Evolutionary conservation across 805 yeast species (phyloP).

Genomic region (Hemisphaericaspora nanyangensis): DNA sequence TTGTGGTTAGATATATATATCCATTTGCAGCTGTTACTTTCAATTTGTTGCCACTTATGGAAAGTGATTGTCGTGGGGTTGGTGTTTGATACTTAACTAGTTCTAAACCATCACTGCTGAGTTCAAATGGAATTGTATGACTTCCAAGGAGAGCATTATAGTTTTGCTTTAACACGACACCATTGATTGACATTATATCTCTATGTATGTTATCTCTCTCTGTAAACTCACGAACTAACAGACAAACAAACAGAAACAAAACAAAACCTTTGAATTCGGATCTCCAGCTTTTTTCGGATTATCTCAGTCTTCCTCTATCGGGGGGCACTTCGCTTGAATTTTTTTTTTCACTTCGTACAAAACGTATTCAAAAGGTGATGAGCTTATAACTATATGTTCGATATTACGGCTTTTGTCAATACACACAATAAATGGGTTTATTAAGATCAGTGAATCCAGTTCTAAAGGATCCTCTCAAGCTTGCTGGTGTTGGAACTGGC

Average conservation of each 20-base stretch:
- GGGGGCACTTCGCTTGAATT: too few relatives aligned
- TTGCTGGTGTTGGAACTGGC: not conserved
- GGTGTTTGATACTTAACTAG: slow-evolving; percentile 9
- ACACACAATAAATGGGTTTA: too few relatives aligned
- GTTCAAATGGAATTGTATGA: slow-evolving; percentile 14
- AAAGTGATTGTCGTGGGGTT: slow-evolving; percentile 26
- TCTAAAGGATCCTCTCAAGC: not conserved
- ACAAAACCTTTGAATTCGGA: not conserved
- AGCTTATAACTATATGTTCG: too few relatives aligned
- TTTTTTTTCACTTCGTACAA: too few relatives aligned
- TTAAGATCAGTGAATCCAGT: slow-evolving; percentile 23
- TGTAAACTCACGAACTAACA: not conserved
- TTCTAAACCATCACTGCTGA: slow-evolving; percentile 16
- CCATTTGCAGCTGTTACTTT: slow-evolving; percentile 37
- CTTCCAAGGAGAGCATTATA: slow-evolving; percentile 6
- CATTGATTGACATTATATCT: slow-evolving; percentile 26
- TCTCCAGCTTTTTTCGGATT: too few relatives aligned
- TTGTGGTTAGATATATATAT: slow-evolving; percentile 37
- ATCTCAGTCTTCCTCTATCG: too few relatives aligned
- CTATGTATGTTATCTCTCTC: not conserved
- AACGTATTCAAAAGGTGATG: too few relatives aligned
- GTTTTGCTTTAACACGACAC: slow-evolving; percentile 15
- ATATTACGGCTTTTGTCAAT: too few relatives aligned
- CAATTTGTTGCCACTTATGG: slow-evolving; percentile 19
- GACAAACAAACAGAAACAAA: not conserved